These are phyloP conservation scores for Epithele typhae DNA, from an alignment of 768 basidiomycete species.

Conservation along the genomic window DNA sequence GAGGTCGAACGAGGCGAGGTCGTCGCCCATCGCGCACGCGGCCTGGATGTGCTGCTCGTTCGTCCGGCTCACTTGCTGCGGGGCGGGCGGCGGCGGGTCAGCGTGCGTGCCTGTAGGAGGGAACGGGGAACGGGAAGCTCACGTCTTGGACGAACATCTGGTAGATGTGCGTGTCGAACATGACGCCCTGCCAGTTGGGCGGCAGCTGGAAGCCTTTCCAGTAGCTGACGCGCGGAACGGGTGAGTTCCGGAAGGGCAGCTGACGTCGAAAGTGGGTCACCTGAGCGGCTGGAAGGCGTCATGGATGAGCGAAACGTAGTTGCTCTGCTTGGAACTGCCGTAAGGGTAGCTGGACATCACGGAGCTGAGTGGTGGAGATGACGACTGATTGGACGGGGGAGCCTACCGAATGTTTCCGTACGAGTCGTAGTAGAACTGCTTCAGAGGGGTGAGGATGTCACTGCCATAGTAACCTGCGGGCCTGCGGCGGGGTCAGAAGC, in stretches of 20 bases:
- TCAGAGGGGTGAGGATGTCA: conserved; percentile 44
- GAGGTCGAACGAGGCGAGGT: conserved; percentile 51
- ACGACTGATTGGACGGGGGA: too few species aligned
- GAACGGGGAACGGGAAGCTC: conserved; percentile 19
- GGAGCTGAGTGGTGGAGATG: conserved; percentile 25
- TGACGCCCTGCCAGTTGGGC: conserved; percentile 58
- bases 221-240: conserved; percentile 30
- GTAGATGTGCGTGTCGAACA: conserved; percentile 79
- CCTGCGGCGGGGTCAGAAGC: conserved; percentile 30
- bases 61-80: conserved; percentile 42
- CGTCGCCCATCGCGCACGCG: conserved; percentile 47
- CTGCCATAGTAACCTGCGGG: conserved; percentile 66
- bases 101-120: background rate
- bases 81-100: too few species aligned
- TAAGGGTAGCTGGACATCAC: conserved; percentile 39
- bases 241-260: background rate
- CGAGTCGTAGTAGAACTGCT: conserved; percentile 70
- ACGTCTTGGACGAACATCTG: conserved; percentile 66
- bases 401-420: conserved; percentile 67
- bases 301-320: conserved; percentile 64
- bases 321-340: conserved; percentile 40
- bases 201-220: conserved; percentile 61
- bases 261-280: conserved; percentile 18
- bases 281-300: conserved; percentile 74
- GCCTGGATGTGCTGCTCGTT: conserved; percentile 53